Percentiles rank a stretch among this genome's conserved stretches.
These are phyloP conservation scores for Pezicula radicicola DNA, from an alignment of 2,329 filamentous ascomycete genomes.

Conservation along the genomic window DNA sequence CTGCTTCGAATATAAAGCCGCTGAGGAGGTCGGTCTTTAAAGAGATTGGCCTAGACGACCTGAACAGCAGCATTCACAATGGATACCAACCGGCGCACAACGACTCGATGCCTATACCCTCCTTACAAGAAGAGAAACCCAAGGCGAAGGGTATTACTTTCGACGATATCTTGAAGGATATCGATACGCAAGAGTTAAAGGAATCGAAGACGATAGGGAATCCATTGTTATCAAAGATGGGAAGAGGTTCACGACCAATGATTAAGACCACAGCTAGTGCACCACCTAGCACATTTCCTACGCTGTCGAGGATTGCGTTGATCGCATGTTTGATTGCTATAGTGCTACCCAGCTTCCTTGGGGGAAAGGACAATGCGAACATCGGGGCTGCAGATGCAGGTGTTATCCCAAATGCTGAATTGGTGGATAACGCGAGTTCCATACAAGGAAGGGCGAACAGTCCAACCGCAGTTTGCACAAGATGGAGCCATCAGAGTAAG, in stretches of 20 bases:
- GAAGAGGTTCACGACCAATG: constrained; percentile 28
- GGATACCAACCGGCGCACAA: neutral
- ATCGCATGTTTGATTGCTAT: constrained; percentile 48
- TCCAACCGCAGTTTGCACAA: constrained; percentile 55
- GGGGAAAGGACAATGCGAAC: constrained; percentile 37
- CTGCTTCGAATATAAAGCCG: constrained; percentile 10
- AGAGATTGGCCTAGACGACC: constrained; percentile 25
- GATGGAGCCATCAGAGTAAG: constrained; percentile 64
- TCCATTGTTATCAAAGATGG: constrained; percentile 18
- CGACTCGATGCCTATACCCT: neutral
- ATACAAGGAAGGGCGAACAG: constrained; percentile 41
- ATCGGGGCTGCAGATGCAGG: constrained; percentile 46
- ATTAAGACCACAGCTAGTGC: constrained; percentile 41
- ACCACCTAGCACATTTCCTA: constrained; percentile 37
- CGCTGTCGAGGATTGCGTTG: constrained; percentile 43
- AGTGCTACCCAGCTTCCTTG: constrained; percentile 44
- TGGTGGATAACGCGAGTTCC: constrained; percentile 24
- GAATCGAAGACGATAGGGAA: constrained; percentile 2
- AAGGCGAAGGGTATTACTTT: constrained; percentile 4
- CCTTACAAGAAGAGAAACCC: neutral
- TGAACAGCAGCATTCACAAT: constrained; percentile 10
- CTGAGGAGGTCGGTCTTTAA: constrained; percentile 18
- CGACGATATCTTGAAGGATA: constrained; percentile 5
- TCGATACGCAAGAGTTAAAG: constrained; percentile 4
- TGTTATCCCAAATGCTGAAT: constrained; percentile 33